Percentiles rank a stretch among this genome's conserved stretches.
phyloP scores from a whole-genome alignment of 192 early-diverging fungal genomes.

The Haplosporangium gracile region DNA sequence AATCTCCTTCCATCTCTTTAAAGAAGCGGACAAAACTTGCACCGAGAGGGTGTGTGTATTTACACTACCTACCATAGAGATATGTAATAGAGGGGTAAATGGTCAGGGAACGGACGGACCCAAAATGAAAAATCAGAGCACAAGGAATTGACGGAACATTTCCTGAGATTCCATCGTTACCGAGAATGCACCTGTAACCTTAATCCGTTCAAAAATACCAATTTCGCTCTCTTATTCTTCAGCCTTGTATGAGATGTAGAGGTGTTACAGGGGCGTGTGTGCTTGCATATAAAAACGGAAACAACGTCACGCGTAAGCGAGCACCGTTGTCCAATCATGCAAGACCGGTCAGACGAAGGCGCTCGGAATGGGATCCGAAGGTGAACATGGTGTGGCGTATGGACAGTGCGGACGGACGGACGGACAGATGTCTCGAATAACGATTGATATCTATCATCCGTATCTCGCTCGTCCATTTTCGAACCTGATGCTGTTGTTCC shows the following conservation, averaged over 20 bases:
- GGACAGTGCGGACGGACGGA: neutral
- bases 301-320: neutral
- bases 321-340: constrained; percentile 1
- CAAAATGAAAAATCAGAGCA: neutral
- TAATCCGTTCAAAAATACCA: neutral
- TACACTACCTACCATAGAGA: neutral
- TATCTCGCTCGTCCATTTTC: neutral
- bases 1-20: neutral
- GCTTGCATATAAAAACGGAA: no score
- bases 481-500: no score
- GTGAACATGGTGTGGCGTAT: neutral
- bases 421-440: neutral
- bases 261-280: no score
- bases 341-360: neutral
- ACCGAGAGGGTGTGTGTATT: neutral
- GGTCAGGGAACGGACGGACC: neutral
- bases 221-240: neutral
- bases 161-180: neutral
- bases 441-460: neutral
- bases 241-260: no score
- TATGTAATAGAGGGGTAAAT: neutral
- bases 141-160: neutral
- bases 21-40: neutral
- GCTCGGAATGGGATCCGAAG: neutral
- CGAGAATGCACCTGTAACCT: constrained; percentile 1